phyloP scores from a whole-genome alignment of 192 early-diverging fungal species.

The Dissophora ornata region DNA sequence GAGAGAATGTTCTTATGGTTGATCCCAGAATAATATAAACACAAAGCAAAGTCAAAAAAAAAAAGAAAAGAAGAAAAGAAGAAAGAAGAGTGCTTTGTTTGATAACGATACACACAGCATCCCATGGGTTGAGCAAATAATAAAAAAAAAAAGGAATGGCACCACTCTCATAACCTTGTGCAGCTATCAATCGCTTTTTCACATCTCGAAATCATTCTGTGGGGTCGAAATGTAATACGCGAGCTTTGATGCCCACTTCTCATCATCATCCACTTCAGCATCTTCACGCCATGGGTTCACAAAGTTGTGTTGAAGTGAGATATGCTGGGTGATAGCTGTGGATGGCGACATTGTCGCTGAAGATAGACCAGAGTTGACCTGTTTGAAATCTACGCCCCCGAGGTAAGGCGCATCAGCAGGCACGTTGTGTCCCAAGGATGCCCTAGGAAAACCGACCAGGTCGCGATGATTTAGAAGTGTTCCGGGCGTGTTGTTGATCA shows the following conservation, averaged over 20 bases:
- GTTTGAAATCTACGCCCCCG: too few species aligned
- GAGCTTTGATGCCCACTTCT: conserved; percentile 31
- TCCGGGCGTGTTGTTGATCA: neutral
- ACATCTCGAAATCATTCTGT: conserved; percentile 47
- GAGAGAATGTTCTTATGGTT: too few species aligned
- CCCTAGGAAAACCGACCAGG: too few species aligned
- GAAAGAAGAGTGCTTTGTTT: too few species aligned
- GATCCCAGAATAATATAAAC: too few species aligned
- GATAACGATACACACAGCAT: too few species aligned
- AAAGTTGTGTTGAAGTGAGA: neutral
- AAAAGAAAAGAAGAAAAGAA: too few species aligned
- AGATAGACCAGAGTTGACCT: neutral
- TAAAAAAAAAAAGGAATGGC: neutral
- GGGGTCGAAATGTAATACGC: conserved; percentile 37
- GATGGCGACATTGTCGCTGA: neutral
- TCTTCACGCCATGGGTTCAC: neutral
- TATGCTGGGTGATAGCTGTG: too few species aligned
- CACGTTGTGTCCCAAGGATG: too few species aligned
- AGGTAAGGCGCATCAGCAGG: too few species aligned
- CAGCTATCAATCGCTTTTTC: neutral
- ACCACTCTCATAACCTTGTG: neutral
- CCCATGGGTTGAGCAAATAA: neutral
- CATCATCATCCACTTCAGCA: neutral
- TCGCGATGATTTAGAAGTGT: neutral
- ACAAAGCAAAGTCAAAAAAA: too few species aligned